Conservation (phyloP, 2,329 filamentous ascomycete genomes). For the Grosmannia clavigera region DNA sequence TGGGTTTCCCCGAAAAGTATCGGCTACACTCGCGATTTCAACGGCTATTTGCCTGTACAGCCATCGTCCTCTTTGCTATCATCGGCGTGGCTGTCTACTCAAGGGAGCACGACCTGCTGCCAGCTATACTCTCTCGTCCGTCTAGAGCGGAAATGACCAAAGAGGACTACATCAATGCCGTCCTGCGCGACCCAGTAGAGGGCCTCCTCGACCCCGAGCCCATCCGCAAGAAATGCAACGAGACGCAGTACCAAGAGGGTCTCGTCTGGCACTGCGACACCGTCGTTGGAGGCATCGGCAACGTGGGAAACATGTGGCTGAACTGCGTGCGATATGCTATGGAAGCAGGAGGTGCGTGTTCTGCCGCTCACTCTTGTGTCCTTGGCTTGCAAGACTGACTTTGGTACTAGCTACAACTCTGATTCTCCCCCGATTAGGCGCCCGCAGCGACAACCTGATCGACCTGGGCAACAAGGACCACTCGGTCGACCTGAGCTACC, state of each 20-base stretch:
- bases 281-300: constrained; percentile 24
- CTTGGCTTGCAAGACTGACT: background rate
- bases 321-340: constrained; percentile 25
- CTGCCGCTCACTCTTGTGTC: background rate
- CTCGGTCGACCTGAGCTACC: constrained; percentile 6
- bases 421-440: constrained; percentile 11
- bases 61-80: background rate
- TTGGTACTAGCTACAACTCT: constrained; percentile 8
- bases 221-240: constrained; percentile 16
- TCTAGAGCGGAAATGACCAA: background rate
- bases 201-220: constrained; percentile 10
- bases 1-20: too few relatives aligned
- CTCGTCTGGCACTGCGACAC: constrained; percentile 24
- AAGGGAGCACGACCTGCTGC: background rate
- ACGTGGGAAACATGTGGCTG: constrained; percentile 23
- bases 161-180: constrained; percentile 11
- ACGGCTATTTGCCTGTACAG: too few relatives aligned
- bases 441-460: constrained; percentile 13
- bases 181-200: constrained; percentile 11
- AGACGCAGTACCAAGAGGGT: constrained; percentile 19
- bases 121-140: background rate
- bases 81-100: background rate
- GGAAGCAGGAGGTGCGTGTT: constrained; percentile 13
- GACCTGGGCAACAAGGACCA: constrained; percentile 6
- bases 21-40: too few relatives aligned